These are phyloP conservation scores for Verbascum thapsus DNA, from an alignment of 257 asterid genomes.

Conservation along the genomic window DNA sequence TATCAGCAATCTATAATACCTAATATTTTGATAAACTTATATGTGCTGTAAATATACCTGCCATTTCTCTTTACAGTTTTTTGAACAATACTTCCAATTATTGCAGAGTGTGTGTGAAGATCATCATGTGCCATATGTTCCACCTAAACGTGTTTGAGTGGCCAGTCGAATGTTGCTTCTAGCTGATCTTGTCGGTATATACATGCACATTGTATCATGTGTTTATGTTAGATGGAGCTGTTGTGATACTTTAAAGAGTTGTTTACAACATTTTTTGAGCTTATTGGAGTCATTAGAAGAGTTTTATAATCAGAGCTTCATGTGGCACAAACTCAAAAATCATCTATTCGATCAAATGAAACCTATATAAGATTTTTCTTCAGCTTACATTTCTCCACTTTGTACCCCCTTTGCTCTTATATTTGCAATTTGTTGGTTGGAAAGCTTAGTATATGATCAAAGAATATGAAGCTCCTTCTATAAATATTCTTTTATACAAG, in stretches of 20 bases:
- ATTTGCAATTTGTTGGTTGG: too few relatives aligned
- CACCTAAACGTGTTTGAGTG: constrained; percentile 66
- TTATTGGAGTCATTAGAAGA: too few relatives aligned
- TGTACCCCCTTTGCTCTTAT: too few relatives aligned
- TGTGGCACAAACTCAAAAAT: too few relatives aligned
- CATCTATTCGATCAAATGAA: too few relatives aligned
- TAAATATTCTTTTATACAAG: too few relatives aligned
- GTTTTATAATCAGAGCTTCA: too few relatives aligned
- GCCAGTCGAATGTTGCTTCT: constrained; percentile 1
- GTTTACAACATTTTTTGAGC: background rate
- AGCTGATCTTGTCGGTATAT: constrained; percentile 9
- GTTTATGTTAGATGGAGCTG: background rate
- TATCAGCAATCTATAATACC: background rate
- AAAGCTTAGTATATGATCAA: too few relatives aligned
- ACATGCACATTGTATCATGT: background rate
- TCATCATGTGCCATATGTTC: constrained; percentile 63
- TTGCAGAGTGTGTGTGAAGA: constrained; percentile 83
- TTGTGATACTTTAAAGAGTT: background rate
- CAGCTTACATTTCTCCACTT: too few relatives aligned
- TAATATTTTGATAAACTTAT: background rate
- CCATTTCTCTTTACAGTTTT: background rate
- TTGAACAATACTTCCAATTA: background rate
- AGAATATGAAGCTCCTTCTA: too few relatives aligned
- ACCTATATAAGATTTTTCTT: too few relatives aligned
- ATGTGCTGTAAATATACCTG: background rate